These are phyloP conservation scores for Pyrenophora tritici-repentis DNA, from an alignment of 2,329 filamentous ascomycete species.

Conservation along the genomic window DNA sequence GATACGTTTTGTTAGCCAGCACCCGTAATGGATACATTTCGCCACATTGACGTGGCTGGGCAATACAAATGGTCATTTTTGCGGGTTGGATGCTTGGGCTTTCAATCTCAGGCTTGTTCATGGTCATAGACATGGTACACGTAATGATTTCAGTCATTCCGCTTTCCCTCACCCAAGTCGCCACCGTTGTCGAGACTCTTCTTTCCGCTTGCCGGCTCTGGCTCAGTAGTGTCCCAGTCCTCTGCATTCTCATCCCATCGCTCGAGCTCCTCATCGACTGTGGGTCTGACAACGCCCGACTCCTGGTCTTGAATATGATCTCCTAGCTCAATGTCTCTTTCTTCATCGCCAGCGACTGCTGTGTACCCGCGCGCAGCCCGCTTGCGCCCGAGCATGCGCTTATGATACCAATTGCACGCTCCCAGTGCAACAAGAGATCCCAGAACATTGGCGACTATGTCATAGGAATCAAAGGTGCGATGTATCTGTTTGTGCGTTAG, in stretches of 20 bases:
- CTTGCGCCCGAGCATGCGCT: conserved; percentile 89
- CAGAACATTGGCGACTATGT: conserved; percentile 85
- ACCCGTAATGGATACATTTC: not conserved
- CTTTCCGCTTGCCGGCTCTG: conserved; percentile 36
- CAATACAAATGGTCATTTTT: not conserved
- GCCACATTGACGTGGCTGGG: not conserved
- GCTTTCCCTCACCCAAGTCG: conserved; percentile 45
- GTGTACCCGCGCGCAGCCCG: conserved; percentile 74
- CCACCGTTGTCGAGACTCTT: conserved; percentile 28
- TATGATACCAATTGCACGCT: conserved; percentile 89
- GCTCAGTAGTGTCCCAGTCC: conserved; percentile 67
- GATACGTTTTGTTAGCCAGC: not conserved
- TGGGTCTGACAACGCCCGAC: conserved; percentile 60
- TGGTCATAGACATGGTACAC: conserved; percentile 19
- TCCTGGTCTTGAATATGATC: conserved; percentile 64
- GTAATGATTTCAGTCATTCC: conserved; percentile 44
- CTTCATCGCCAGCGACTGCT: conserved; percentile 67
- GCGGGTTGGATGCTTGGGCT: not conserved
- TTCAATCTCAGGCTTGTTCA: not conserved
- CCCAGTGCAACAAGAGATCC: conserved; percentile 75
- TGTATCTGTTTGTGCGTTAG: conserved; percentile 46
- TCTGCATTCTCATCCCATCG: conserved; percentile 90
- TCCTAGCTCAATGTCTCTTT: conserved; percentile 74
- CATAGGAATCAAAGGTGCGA: conserved; percentile 72
- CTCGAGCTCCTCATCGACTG: conserved; percentile 81